Evolutionary conservation across 2,329 filamentous ascomycete genomes (phyloP).

Genomic region (Diaporthe citrichinensis): DNA sequence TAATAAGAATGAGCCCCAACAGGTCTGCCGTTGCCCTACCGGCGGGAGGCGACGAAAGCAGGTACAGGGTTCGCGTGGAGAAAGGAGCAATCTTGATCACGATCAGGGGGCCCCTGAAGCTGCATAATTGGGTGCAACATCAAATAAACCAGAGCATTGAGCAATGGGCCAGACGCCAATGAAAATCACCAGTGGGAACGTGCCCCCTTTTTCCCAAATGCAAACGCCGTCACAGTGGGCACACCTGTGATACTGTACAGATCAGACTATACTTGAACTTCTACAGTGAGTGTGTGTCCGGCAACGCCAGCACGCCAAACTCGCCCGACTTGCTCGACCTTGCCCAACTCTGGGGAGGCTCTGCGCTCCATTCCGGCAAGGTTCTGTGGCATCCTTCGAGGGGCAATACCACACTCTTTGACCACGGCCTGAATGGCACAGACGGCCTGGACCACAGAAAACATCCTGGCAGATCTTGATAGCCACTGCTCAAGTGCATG

Average conservation of each 20-base stretch:
- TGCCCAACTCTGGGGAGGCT: conserved; percentile 19
- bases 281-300: background rate
- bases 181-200: conserved; percentile 27
- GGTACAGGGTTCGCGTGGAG: conserved; percentile 6
- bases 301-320: background rate
- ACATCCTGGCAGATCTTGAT: conserved; percentile 19
- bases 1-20: background rate
- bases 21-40: conserved; percentile 6
- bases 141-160: conserved; percentile 31
- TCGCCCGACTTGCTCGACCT: background rate
- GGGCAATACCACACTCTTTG: conserved; percentile 15
- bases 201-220: conserved; percentile 6
- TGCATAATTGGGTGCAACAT: conserved; percentile 30
- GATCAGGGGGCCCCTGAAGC: conserved; percentile 32
- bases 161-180: conserved; percentile 30
- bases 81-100: conserved; percentile 34
- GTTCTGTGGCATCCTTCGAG: conserved; percentile 4
- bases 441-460: conserved; percentile 22
- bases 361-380: conserved; percentile 24
- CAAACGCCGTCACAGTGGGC: conserved; percentile 29
- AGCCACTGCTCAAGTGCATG: background rate
- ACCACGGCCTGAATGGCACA: conserved; percentile 9
- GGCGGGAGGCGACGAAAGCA: background rate
- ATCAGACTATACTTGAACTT: too few species aligned
- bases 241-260: conserved; percentile 22